Evolutionary conservation across 768 basidiomycete species (phyloP).

Genomic region (Chalciporus chontae): DNA sequence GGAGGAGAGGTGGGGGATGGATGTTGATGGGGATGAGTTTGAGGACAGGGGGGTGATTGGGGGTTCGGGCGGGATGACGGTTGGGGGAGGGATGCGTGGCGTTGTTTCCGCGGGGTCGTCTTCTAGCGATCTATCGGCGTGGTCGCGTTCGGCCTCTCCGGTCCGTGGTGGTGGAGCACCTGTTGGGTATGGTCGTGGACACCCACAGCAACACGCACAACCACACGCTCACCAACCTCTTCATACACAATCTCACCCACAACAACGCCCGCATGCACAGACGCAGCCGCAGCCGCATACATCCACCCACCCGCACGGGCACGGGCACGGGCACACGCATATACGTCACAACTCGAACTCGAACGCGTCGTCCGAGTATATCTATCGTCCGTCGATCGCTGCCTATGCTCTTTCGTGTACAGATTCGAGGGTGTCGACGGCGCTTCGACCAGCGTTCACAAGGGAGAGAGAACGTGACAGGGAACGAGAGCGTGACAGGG

Average conservation of each 20-base stretch:
- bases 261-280: neutral
- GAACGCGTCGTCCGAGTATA: conserved; percentile 15
- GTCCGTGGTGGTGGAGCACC: conserved; percentile 11
- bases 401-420: conserved; percentile 32
- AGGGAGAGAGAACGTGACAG: conserved; percentile 20
- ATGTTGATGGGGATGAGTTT: conserved; percentile 15
- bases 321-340: conserved; percentile 9
- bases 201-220: conserved; percentile 2
- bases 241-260: conserved; percentile 10
- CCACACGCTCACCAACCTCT: conserved; percentile 12
- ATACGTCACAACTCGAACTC: neutral
- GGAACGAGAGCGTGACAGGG: conserved; percentile 18
- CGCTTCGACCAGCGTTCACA: conserved; percentile 32
- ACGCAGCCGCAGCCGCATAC: too few species aligned
- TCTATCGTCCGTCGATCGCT: conserved; percentile 30
- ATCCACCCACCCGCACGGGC: neutral
- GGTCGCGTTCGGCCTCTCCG: conserved; percentile 28
- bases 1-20: conserved; percentile 24
- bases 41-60: neutral
- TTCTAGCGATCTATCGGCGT: conserved; percentile 21
- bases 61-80: conserved; percentile 6
- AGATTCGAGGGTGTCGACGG: conserved; percentile 33
- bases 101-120: conserved; percentile 17
- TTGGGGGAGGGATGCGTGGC: neutral
- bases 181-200: conserved; percentile 8